Conservation (phyloP, 768 basidiomycete species). For the Cubamyces lactineus region DNA sequence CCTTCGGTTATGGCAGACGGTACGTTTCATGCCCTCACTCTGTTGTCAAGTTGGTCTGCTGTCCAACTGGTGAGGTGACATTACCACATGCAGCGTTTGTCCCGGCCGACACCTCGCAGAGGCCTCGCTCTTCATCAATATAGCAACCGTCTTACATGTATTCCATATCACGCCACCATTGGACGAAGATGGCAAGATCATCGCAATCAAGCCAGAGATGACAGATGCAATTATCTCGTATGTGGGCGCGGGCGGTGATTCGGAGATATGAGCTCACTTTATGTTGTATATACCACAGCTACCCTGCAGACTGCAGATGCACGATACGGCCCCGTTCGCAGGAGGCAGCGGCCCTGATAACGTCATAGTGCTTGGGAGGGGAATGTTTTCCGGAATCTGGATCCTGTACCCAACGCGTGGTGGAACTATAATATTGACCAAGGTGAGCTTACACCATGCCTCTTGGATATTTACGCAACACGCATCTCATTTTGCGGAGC, state of each 20-base stretch:
- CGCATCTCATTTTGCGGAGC: not conserved
- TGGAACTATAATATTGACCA: too few relatives aligned
- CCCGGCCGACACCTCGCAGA: conserved; percentile 5
- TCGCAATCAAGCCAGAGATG: conserved; percentile 5
- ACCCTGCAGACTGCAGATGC: not conserved
- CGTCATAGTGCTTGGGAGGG: not conserved
- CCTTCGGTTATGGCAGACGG: conserved; percentile 32
- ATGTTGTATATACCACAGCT: not conserved
- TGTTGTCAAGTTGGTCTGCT: too few relatives aligned
- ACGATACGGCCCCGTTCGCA: not conserved
- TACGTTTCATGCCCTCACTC: not conserved
- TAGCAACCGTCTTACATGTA: conserved; percentile 7
- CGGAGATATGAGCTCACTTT: too few relatives aligned
- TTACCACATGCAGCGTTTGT: conserved; percentile 1
- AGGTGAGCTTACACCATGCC: too few relatives aligned
- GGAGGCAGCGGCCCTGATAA: not conserved
- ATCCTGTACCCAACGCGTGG: too few relatives aligned
- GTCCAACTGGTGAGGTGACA: too few relatives aligned
- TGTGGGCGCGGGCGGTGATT: too few relatives aligned
- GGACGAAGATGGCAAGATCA: not conserved
- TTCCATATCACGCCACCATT: conserved; percentile 9
- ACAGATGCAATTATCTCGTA: conserved; percentile 12
- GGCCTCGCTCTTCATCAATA: conserved; percentile 2
- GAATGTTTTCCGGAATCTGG: too few relatives aligned
- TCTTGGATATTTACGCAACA: not conserved